phyloP scores from a whole-genome alignment of 2,329 filamentous ascomycete genomes.

The Metarhizium rileyi region DNA sequence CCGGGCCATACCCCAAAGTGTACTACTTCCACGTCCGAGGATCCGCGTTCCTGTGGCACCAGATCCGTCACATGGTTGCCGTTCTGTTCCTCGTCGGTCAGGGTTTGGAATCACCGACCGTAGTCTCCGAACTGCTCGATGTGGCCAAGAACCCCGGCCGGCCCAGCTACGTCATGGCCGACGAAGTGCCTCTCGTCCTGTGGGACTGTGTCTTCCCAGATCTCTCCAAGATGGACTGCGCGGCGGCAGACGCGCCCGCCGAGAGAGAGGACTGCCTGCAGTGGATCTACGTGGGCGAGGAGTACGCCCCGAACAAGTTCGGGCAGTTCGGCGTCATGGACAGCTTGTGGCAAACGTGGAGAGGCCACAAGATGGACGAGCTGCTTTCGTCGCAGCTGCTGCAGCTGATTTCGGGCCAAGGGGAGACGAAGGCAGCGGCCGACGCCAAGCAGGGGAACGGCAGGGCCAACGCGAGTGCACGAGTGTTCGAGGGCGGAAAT shows the following conservation, averaged over 20 bases:
- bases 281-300: constrained; percentile 74
- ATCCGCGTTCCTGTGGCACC: constrained; percentile 94
- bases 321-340: constrained; percentile 59
- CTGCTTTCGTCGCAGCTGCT: constrained; percentile 67
- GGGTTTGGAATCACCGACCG: constrained; percentile 64
- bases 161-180: constrained; percentile 84
- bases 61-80: constrained; percentile 89
- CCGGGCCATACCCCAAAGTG: constrained; percentile 46
- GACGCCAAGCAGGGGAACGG: constrained; percentile 21
- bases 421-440: constrained; percentile 27
- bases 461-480: constrained; percentile 17
- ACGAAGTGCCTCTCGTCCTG: constrained; percentile 79
- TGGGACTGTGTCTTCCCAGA: constrained; percentile 90
- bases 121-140: constrained; percentile 70
- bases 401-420: constrained; percentile 43
- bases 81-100: constrained; percentile 90
- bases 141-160: constrained; percentile 59
- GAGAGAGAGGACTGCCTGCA: constrained; percentile 48
- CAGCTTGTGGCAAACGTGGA: constrained; percentile 74
- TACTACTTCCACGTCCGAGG: constrained; percentile 86
- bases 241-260: constrained; percentile 8
- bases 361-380: constrained; percentile 81
- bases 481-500: constrained; percentile 47
- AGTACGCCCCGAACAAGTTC: constrained; percentile 47
- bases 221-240: background rate